These are phyloP conservation scores for Quercus glauca DNA, from an alignment of 306 rosid species.

Conservation along the genomic window DNA sequence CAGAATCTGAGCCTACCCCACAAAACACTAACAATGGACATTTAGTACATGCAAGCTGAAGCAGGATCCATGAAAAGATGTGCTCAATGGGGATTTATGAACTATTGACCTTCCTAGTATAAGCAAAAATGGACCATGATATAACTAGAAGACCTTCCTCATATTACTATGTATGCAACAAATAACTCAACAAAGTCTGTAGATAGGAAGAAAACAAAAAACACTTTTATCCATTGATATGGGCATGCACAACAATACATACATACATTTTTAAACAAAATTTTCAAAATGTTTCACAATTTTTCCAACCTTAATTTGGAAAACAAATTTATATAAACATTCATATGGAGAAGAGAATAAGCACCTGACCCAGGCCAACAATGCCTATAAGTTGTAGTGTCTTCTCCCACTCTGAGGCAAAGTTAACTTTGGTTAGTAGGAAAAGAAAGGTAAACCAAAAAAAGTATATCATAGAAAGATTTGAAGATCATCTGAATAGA, in stretches of 20 bases:
- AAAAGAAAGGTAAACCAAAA: constrained; percentile 2
- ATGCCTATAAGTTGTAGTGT: constrained; percentile 72
- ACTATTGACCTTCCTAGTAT: neutral
- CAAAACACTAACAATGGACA: neutral
- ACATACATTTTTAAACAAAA: neutral
- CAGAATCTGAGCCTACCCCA: neutral
- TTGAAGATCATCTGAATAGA: neutral
- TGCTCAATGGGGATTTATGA: neutral
- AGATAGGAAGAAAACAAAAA: neutral
- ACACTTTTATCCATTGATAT: neutral
- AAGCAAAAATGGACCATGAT: neutral
- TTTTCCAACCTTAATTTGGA: neutral
- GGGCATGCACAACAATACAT: neutral
- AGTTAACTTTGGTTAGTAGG: constrained; percentile 28
- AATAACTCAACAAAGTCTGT: neutral
- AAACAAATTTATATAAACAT: constrained; percentile 8
- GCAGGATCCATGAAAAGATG: neutral
- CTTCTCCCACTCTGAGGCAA: constrained; percentile 86
- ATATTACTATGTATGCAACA: neutral
- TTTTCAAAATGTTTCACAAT: neutral
- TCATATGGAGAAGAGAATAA: constrained; percentile 24
- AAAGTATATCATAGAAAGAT: neutral
- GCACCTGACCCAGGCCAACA: constrained; percentile 78
- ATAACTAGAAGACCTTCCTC: neutral
- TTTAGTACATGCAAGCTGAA: neutral